Evolutionary conservation across 2,329 filamentous ascomycete genomes (phyloP), one percentile per base, ranked within the genome.

Genomic region (Verruconis gallopava): DNA sequence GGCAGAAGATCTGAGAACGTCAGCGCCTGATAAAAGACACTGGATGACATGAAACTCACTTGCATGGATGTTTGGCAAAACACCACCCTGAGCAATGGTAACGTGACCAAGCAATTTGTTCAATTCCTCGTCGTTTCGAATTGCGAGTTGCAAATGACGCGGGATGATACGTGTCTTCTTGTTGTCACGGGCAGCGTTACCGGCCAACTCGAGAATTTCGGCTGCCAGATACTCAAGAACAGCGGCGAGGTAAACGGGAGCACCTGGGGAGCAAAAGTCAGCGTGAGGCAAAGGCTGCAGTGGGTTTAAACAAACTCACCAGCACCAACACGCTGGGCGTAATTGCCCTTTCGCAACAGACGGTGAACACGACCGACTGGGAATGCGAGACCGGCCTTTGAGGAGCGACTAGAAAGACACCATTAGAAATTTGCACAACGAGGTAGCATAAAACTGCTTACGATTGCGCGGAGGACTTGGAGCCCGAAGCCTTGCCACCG

Each of bases 161-260:
- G 91, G 91, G 48, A 96, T 98, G 72, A 98, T 98, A 82, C 91
- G 88, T 51, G 89, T 98, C 83, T 96, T 96, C 85, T 98, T 98
- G 81, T 96, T 95, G 73, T 98, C 91, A 57, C 91, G 89, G 50
- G 91, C 91, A 58, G 91, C 91, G 68, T 98, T 98, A 57, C 91
- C 91, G 65, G 91, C 91, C 71, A 98, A 72, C 72, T 98, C 91
- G 60, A 98, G 86, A 56, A 98, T 95, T 74, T 98, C 91, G 53
- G 91, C 91, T 55, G 91, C 89, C 46, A 98, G 82, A 65, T 98
- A 98, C 72, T 98, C 91, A 38, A 98, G 85, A 43, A 98, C 91
- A 44, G 89, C 89, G 52, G 89, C 89, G 51, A 96, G 82, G 67
- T 96, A 96, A 60, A 96, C 89, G 51, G 89, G 89, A 53, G 89